Conservation (phyloP, 2,329 filamentous ascomycete genomes). For the Colletotrichum sp. region DNA sequence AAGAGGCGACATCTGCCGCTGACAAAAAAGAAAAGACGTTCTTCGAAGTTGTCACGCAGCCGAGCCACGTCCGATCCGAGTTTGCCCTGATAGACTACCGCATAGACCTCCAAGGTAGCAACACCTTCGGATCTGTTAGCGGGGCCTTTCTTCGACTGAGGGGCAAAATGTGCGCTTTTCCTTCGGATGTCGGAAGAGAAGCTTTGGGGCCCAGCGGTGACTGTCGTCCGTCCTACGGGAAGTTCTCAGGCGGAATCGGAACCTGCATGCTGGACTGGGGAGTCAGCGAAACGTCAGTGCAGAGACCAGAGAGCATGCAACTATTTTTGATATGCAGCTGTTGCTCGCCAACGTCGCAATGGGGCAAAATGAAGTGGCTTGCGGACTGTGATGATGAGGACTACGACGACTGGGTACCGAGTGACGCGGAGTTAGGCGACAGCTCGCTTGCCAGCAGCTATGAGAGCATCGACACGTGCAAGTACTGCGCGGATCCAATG, state of each 20-base stretch:
- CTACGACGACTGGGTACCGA: neutral
- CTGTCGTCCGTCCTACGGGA: neutral
- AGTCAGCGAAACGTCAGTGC: neutral
- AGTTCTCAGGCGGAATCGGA: neutral
- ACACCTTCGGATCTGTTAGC: neutral
- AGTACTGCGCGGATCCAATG: neutral
- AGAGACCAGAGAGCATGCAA: neutral
- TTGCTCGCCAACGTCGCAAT: neutral
- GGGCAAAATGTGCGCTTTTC: neutral
- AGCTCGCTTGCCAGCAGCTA: neutral
- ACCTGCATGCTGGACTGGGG: neutral
- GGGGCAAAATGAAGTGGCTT: neutral
- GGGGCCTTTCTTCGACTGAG: neutral
- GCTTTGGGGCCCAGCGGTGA: neutral
- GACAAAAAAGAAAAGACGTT: neutral
- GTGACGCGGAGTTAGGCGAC: neutral
- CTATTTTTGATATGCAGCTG: neutral
- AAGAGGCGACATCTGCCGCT: neutral
- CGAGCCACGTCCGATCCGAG: neutral
- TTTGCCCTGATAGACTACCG: neutral
- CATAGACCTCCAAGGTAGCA: neutral
- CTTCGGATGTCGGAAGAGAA: neutral
- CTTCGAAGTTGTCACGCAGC: neutral
- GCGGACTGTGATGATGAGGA: neutral
- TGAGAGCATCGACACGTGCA: neutral